Conservation (phyloP, 106 monocot genomes). For the Dendrobium chrysotoxum region DNA sequence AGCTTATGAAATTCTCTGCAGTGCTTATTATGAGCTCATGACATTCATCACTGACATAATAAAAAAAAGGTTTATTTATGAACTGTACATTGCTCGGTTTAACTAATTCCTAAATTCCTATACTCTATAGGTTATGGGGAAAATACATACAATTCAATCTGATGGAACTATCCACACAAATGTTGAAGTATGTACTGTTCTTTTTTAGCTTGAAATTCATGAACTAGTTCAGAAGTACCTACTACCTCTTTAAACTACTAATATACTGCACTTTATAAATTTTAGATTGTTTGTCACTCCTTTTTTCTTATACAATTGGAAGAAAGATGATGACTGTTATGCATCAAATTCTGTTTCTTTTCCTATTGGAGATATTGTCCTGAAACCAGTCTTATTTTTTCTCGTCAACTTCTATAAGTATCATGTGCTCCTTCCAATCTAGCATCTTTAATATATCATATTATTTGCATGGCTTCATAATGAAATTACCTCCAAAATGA, state of each 20-base stretch:
- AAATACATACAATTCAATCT: constrained; percentile 80
- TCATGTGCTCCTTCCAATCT: background rate
- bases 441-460: background rate
- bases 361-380: background rate
- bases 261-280: background rate
- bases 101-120: background rate
- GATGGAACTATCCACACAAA: constrained; percentile 79
- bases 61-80: background rate
- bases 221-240: background rate
- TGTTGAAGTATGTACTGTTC: constrained; percentile 53
- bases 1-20: no score
- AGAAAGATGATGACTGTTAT: background rate
- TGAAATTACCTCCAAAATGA: no score
- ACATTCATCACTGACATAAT: background rate
- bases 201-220: background rate
- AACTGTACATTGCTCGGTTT: background rate
- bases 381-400: background rate
- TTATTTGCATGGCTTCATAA: no score
- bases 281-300: background rate
- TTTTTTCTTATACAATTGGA: background rate
- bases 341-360: background rate
- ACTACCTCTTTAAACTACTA: background rate
- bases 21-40: no score
- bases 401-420: background rate
- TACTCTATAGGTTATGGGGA: constrained; percentile 75